A percentile compares a stretch with the other conserved stretches of the same genome.
Conservation (phyloP, 2,329 filamentous ascomycete genomes). For the Cladosporium sp. region DNA sequence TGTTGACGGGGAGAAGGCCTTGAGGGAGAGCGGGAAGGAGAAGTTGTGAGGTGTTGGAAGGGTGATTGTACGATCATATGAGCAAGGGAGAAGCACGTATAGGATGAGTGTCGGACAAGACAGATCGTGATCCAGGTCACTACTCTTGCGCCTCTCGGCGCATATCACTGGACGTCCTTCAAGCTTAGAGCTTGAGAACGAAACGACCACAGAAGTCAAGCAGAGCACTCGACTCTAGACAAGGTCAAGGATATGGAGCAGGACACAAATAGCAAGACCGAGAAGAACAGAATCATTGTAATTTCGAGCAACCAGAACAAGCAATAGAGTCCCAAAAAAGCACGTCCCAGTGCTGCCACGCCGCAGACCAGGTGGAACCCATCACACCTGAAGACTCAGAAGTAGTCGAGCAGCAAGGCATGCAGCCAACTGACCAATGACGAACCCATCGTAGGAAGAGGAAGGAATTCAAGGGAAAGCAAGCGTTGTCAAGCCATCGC, state of each 20-base stretch:
- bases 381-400: not conserved
- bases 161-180: no score
- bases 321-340: not conserved
- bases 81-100: no score
- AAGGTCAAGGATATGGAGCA: not conserved
- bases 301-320: not conserved
- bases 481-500: not conserved
- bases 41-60: constrained; percentile 3
- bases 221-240: not conserved
- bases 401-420: not conserved
- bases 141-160: no score
- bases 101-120: no score
- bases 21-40: constrained; percentile 53
- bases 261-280: not conserved
- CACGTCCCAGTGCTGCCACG: not conserved
- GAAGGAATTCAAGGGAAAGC: not conserved
- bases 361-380: not conserved
- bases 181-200: no score
- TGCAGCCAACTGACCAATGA: not conserved
- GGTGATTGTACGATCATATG: not conserved
- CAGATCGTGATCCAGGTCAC: no score
- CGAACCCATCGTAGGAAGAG: not conserved
- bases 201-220: no score
- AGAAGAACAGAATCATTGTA: constrained; percentile 2
- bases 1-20: constrained; percentile 69